These are phyloP conservation scores for Amaranthus cruentus DNA, from an alignment of 148 eudicot genomes.

Conservation along the genomic window DNA sequence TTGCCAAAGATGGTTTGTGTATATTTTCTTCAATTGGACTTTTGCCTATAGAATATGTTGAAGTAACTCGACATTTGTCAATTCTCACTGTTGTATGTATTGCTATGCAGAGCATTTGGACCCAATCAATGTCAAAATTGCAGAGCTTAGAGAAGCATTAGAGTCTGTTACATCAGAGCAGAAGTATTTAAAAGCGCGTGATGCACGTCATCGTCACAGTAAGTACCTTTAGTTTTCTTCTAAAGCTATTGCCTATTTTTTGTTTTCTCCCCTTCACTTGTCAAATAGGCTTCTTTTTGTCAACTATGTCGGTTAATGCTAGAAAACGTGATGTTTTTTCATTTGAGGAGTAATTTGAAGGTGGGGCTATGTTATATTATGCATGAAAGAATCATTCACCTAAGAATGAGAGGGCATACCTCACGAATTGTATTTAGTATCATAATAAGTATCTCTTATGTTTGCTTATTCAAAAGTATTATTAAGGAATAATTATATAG, in stretches of 20 bases:
- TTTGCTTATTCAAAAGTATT: neutral
- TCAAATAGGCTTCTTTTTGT: neutral
- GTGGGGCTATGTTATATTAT: neutral
- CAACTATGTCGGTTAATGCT: neutral
- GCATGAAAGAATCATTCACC: neutral
- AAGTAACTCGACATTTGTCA: neutral
- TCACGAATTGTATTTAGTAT: too few relatives aligned
- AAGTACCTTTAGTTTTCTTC: constrained; percentile 32
- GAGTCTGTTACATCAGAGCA: constrained; percentile 82
- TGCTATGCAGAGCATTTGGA: constrained; percentile 79
- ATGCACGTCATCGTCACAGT: constrained; percentile 87
- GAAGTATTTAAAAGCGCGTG: constrained; percentile 84
- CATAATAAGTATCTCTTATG: neutral
- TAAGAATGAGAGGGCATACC: neutral
- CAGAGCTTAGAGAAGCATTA: constrained; percentile 87
- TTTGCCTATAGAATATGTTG: neutral
- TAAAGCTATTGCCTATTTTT: neutral
- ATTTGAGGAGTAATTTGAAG: neutral
- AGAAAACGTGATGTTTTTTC: neutral
- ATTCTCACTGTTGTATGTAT: neutral
- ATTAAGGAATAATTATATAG: too few relatives aligned
- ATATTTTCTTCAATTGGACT: neutral
- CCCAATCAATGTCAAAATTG: constrained; percentile 87
- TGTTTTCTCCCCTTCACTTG: neutral
- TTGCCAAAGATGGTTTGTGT: constrained; percentile 90